Base-by-base conservation (phyloP, 768 basidiomycete genomes). In the Pleurotus platypus region DNA sequence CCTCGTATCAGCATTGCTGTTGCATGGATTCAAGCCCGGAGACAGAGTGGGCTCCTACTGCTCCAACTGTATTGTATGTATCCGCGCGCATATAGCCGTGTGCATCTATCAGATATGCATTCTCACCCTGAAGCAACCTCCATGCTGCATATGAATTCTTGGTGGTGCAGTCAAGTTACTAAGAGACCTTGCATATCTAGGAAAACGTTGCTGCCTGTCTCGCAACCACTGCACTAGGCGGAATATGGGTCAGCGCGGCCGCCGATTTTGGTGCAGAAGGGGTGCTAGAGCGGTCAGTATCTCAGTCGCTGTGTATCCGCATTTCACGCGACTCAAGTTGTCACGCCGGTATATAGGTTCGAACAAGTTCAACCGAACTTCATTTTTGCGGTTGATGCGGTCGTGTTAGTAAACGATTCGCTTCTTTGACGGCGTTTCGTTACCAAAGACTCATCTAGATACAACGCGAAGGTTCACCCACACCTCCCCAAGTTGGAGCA, bases 201-300 rank as follows among this genome's bases (percentile, higher is more conserved):
- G 87, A 89, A 72, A 87, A 84, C 62, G 80, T 87, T 5, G 83
- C 76, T 15, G 82, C 83, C 1, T 86, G 82, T 67, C 79, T 90
- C 24, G 87, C 87, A 5, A 77, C 86, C 15, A 73, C 85, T 39
- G 87, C 89, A 43, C 38, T 48, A 40, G 59, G 59, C 15, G 89
- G 78, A n/a, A 88, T 92, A 43, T 93, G 89, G 87, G 89, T 90
- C 45, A 85, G 84, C 64, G 89, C 88, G 12, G 88, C 90, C 15
- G 84, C 89, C 13, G 90, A 92, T 69, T 92, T 92, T 69, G 90
- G 87, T n/a, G 74, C 87, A 16, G 79, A 84, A 59, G 90, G 90
- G 8, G 87, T 90, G 2, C 72, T 87, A 43, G 89, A 93, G 70
- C 79, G 91, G 78, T 85, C 63, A 58, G 70, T 64, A 20, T 58